phyloP scores from a whole-genome alignment of 805 yeast genomes.

The Debaryomyces hansenii region DNA sequence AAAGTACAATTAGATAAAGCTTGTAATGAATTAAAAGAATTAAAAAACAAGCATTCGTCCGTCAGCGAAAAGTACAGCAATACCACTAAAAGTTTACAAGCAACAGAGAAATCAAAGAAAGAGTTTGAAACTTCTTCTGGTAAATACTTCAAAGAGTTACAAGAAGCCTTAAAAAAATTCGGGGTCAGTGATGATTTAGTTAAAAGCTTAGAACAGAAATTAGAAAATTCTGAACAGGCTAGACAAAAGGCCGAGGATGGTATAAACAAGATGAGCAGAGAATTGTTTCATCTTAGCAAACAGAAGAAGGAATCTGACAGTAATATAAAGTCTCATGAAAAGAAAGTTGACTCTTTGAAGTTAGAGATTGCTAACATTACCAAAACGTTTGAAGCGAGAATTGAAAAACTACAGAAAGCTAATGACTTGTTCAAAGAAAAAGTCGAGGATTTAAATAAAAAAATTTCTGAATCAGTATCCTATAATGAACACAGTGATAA shows the following conservation, averaged over 20 bases:
- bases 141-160: conserved; percentile 29
- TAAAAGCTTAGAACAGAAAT: conserved; percentile 29
- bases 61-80: conserved; percentile 18
- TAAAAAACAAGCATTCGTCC: conserved; percentile 18
- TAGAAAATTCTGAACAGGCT: conserved; percentile 34
- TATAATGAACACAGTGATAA: conserved; percentile 18
- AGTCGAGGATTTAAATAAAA: conserved; percentile 20
- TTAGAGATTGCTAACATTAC: conserved; percentile 35
- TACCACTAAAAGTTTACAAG: conserved; percentile 19
- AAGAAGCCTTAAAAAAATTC: conserved; percentile 27
- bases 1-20: conserved; percentile 10
- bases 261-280: conserved; percentile 86
- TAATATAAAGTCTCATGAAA: conserved; percentile 42
- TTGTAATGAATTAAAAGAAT: conserved; percentile 15
- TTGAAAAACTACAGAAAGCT: conserved; percentile 19
- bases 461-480: conserved; percentile 21
- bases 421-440: conserved; percentile 24
- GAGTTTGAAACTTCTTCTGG: conserved; percentile 29
- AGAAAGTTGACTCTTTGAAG: conserved; percentile 30
- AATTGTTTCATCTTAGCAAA: conserved; percentile 63
- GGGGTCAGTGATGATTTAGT: conserved; percentile 22
- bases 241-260: conserved; percentile 79
- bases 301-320: conserved; percentile 55
- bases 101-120: conserved; percentile 29
- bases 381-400: conserved; percentile 17